Conservation (phyloP, 2,329 filamentous ascomycete species). For the Xylariaceae sp. region DNA sequence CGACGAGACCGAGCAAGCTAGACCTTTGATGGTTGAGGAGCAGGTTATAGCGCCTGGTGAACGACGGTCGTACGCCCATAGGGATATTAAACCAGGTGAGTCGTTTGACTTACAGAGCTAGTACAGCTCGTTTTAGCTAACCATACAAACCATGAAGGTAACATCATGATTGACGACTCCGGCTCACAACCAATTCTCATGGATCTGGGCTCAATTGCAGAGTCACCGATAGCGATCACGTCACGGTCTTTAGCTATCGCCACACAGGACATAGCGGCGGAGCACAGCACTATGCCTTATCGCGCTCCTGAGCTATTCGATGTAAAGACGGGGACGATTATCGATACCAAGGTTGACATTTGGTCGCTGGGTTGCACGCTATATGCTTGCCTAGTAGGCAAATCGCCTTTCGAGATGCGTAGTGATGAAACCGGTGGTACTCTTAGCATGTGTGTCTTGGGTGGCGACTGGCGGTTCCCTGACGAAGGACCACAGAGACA, state of each 20-base stretch:
- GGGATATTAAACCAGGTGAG: slow-evolving; percentile 95
- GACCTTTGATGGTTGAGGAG: slow-evolving; percentile 83
- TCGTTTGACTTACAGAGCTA: background rate
- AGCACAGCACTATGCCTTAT: slow-evolving; percentile 98
- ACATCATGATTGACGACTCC: slow-evolving; percentile 97
- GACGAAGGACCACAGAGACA: slow-evolving; percentile 74
- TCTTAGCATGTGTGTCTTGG: slow-evolving; percentile 88
- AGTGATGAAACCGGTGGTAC: slow-evolving; percentile 96
- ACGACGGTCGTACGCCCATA: slow-evolving; percentile 84
- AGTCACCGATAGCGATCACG: slow-evolving; percentile 86
- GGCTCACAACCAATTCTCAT: slow-evolving; percentile 91
- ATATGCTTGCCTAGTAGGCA: slow-evolving; percentile 94
- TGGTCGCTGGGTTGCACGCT: slow-evolving; percentile 98
- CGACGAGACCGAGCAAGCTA: slow-evolving; percentile 76
- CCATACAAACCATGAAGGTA: slow-evolving; percentile 58
- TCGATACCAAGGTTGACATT: slow-evolving; percentile 97
- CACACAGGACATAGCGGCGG: slow-evolving; percentile 91
- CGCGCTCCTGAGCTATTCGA: slow-evolving; percentile 97
- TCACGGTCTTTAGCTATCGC: slow-evolving; percentile 89
- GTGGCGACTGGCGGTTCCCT: slow-evolving; percentile 96
- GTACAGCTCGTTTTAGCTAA: slow-evolving; percentile 2
- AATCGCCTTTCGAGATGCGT: slow-evolving; percentile 94
- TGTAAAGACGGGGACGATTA: slow-evolving; percentile 87
- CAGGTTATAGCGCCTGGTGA: slow-evolving; percentile 73
- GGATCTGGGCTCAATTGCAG: slow-evolving; percentile 92